Base-by-base conservation (phyloP, 1,284 basidiomycete genomes). In the Anthracocystis setariae region DNA sequence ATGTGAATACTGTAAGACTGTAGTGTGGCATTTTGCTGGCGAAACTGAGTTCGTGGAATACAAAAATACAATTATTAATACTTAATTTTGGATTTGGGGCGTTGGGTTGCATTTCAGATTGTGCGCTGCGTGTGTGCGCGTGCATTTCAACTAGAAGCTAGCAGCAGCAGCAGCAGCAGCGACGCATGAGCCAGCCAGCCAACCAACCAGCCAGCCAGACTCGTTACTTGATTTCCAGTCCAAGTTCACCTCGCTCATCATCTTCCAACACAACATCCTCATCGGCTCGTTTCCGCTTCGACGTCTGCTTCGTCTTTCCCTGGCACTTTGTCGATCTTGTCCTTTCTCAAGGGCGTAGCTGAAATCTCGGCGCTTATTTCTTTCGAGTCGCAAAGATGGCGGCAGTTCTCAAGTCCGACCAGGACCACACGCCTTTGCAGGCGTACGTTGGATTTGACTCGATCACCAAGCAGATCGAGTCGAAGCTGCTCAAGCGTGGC, bases 401-500 rank as follows among this genome's bases (percentile, higher is more conserved):
- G n/a, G 62, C 71, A 44, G 66, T 73, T 5, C 13, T 64, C 5
- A 33, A 52, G 23, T 27, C 48, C 24, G 57, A 53, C 23, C 50
- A 61, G 21, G 61, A 64, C 10, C 71, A 73, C 49, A 80, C 82
- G 35, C 77, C 80, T 8, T 69, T 83, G n/a, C 74, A 80, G 39
- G 76, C 73, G n/a, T 83, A 82, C 50, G 81, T 84, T 42, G 83
- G 83, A 18, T 84, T 84, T 68, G 83, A 84, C 64, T 79, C 77
- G 76, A 95, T 98, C 85, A 96, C 95, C 54, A 89, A 90, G 83
- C 95, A 98, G 86, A 97, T 98, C 82, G 95, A 98, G 88, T 91
- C 94, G 87, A 98, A 98, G 88, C 90, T 98, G 78, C 89, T 98
- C 86, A 98, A 98, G 87, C 90, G 95, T 76, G 95, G 94, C 66